A percentile compares a stretch with the other conserved stretches of the same genome.
Conservation (phyloP, 129 eudicot genomes). For the Pittosporum tobira region DNA sequence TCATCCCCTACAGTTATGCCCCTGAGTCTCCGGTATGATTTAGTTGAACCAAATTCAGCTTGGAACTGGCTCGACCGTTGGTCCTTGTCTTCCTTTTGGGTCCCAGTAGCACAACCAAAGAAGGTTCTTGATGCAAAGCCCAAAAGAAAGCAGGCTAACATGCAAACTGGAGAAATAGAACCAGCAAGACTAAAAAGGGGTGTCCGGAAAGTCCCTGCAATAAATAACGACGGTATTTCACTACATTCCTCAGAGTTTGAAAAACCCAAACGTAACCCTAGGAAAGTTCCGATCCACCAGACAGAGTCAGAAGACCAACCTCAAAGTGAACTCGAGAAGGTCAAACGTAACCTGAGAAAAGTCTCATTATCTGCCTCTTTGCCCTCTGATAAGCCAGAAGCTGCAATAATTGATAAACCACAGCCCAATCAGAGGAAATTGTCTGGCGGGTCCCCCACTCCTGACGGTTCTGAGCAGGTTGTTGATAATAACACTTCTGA, state of each 20-base stretch:
- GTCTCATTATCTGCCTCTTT: slow-evolving; percentile 31
- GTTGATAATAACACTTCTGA: slow-evolving; percentile 31
- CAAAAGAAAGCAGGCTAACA: slow-evolving; percentile 34
- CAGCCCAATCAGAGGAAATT: slow-evolving; percentile 22
- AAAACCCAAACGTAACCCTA: slow-evolving; percentile 53
- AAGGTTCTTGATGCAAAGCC: slow-evolving; percentile 32
- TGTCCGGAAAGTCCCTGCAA: slow-evolving; percentile 33
- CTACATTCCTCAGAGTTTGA: slow-evolving; percentile 34
- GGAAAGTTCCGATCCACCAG: slow-evolving; percentile 39
- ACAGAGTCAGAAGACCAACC: slow-evolving; percentile 48
- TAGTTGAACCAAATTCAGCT: slow-evolving; percentile 62
- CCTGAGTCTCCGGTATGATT: slow-evolving; percentile 63
- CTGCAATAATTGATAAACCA: slow-evolving; percentile 43
- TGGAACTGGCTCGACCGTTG: slow-evolving; percentile 76
- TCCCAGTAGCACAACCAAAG: slow-evolving; percentile 43
- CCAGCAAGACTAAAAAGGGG: slow-evolving; percentile 41
- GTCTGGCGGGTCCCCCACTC: slow-evolving; percentile 19
- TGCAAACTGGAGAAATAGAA: slow-evolving; percentile 32
- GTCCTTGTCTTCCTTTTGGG: slow-evolving; percentile 69
- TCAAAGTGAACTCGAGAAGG: slow-evolving; percentile 72
- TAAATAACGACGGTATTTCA: slow-evolving; percentile 29
- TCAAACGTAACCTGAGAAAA: slow-evolving; percentile 59
- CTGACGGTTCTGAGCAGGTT: slow-evolving; percentile 23
- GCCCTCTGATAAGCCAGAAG: slow-evolving; percentile 43
- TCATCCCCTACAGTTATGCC: slow-evolving; percentile 48